Base-by-base conservation (phyloP, 1,139 yeast genomes). In the Taphrina wiesneri region DNA sequence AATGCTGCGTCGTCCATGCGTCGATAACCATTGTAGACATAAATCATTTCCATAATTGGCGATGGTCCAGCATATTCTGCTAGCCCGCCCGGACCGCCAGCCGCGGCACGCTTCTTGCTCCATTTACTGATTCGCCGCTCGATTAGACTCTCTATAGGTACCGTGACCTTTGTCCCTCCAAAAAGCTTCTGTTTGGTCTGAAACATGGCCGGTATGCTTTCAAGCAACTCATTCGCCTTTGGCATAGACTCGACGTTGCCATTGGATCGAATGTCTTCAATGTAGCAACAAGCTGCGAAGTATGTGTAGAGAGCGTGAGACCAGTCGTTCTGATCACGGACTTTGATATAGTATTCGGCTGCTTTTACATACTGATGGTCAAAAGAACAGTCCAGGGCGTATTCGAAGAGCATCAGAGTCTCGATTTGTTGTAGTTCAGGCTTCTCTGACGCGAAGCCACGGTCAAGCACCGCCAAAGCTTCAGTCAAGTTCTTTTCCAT, bases 11-110 rank as follows among this genome's bases (percentile, higher is more conserved):
- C 28, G 41, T 52, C 34, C 97, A 92, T 92, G 74, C 96, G 81
- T 72, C 87, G 87, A 74, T 86, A 92, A 0, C 97, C 97, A 74
- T 90, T 91, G 93, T 97, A 92, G 75, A 93, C 90, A 75, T 91
- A 93, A 26, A 87, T 80, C 69, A 91, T 79, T 76, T 93, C 98
- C 73, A 89, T 96, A 61, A 88, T 82, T 41, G 93, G 88, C 0
- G 97, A 90, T 0, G 96, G 86, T 1, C 93, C 96, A 70, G 90
- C 81, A 36, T 91, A 86, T 72, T 93, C 97, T 25, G 87, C 80
- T 30, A 87, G 79, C 66, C 76, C 77, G 49, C 79, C 59, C 5
- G 51, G 23, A 19, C 26, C 49, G 13, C 49, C 63, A 28, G 63
- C 79, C 15, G 30, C 43, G 5, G 11, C 21, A 46, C 57, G 64